Percentiles rank a stretch among this genome's conserved stretches.
These are phyloP conservation scores for Calonectria pteridis DNA, from an alignment of 2,329 filamentous ascomycete species.

Conservation along the genomic window DNA sequence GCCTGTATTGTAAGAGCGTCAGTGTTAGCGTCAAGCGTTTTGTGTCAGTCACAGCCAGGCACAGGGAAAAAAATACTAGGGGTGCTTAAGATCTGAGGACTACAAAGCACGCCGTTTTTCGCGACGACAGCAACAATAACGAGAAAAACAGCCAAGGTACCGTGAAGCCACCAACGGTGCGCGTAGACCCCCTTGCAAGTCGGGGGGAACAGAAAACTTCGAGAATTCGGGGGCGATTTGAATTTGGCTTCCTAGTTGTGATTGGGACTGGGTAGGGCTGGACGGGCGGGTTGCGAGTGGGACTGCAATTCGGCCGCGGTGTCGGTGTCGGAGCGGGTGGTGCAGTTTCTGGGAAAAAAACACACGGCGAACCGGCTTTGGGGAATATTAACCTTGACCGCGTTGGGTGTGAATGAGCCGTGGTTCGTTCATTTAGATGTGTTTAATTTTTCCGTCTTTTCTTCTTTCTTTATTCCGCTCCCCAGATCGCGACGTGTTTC, in stretches of 20 bases:
- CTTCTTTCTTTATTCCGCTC: not conserved
- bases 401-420: not conserved
- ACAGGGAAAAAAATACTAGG: not conserved
- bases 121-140: not conserved
- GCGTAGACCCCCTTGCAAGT: not conserved
- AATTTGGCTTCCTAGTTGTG: constrained; percentile 27
- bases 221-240: constrained; percentile 13
- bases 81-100: not conserved
- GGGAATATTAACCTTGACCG: not conserved
- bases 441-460: not conserved
- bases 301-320: constrained; percentile 22
- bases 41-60: constrained; percentile 1
- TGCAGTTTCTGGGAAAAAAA: not conserved
- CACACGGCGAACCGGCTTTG: not conserved
- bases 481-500: not conserved
- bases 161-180: not conserved
- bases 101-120: not conserved
- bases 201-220: constrained; percentile 2
- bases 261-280: constrained; percentile 44
- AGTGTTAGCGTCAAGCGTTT: not conserved
- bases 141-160: not conserved
- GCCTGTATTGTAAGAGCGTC: not conserved
- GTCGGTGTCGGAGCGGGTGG: not conserved
- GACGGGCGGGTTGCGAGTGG: constrained; percentile 37
- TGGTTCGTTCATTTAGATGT: not conserved